phyloP scores from a whole-genome alignment of 177 flowering plant genomes.

The Tripterygium wilfordii region DNA sequence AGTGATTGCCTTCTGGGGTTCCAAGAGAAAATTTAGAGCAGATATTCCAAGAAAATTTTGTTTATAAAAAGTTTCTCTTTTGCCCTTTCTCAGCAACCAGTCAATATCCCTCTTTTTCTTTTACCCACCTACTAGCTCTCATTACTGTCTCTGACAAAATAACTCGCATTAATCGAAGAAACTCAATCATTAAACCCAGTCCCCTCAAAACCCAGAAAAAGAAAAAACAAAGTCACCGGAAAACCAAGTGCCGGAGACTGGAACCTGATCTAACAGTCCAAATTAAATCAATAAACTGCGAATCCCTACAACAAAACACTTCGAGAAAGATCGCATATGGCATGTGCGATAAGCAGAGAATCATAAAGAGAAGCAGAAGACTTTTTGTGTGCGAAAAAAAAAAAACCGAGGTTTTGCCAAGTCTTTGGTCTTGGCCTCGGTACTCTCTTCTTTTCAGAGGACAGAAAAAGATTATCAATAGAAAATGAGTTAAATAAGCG shows the following conservation, averaged over 20 bases:
- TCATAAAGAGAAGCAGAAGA: background rate
- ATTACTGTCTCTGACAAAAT: too few species aligned
- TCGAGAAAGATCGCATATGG: too few species aligned
- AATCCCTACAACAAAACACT: too few species aligned
- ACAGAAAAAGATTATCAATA: background rate
- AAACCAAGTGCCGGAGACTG: too few species aligned
- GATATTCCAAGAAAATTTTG: too few species aligned
- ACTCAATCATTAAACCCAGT: conserved; percentile 15
- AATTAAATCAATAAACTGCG: too few species aligned
- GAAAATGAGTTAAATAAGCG: background rate
- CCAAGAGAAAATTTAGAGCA: too few species aligned
- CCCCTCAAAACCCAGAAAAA: background rate
- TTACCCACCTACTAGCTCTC: conserved; percentile 30
- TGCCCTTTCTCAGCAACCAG: conserved; percentile 38
- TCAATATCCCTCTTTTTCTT: conserved; percentile 22
- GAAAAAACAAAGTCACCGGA: too few species aligned
- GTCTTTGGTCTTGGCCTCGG: conserved; percentile 9
- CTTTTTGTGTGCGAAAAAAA: background rate
- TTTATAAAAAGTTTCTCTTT: too few species aligned
- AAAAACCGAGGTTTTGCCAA: conserved; percentile 1
- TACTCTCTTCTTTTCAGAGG: conserved; percentile 10
- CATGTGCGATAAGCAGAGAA: too few species aligned
- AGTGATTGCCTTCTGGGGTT: too few species aligned
- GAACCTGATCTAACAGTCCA: too few species aligned
- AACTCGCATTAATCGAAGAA: conserved; percentile 15